Evolutionary conservation across 2,329 filamentous ascomycete species (phyloP), one percentile per base, ranked within the genome.

Genomic region (Diplocarpon mali): DNA sequence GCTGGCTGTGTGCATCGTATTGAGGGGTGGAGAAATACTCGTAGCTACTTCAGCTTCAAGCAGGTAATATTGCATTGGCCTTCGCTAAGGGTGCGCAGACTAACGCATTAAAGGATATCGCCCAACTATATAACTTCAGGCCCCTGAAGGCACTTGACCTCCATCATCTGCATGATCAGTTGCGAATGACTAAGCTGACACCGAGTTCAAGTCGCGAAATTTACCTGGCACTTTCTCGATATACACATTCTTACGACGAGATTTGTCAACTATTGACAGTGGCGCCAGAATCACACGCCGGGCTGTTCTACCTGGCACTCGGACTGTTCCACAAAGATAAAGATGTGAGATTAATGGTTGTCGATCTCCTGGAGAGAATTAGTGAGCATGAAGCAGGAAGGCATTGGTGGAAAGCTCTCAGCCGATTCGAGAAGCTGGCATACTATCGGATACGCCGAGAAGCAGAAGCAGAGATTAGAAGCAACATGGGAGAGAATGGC

Each of bases 21-120:
- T 50, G 92, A 98, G 67, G 92, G 90, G 45, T 98, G 92, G 92
- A 80, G 92, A 54, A 93, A 87, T 52, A 96, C 92, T 1, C 75
- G 92, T 49, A 94, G 86, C 59, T 98, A 98, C 62, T 95, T 93
- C 66, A 88, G 85, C 54, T 96, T 87, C 61, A 90, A 96, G 52
- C 86, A 94, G 69, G 85, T 80, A 64, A 56, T 69, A 39, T 36
- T 67, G 46, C 62, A n/a, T n/a, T 10, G 27, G 11, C 20, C 20
- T 24, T 7, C 20, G 20, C 20, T 24, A 11, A 31, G 8, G 31
- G 12, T 46, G 12, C 31, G 2, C 20, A 39, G 30, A 27, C 53
- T 65, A 64, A 59, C 59, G 14, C 29, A 31, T 12, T 43, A 35
- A 50, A 83, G 78, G 79, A 84, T 61, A 68, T 82, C 46, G 77